Conservation (phyloP, 768 basidiomycete genomes). For the Roridomyces roridus region DNA sequence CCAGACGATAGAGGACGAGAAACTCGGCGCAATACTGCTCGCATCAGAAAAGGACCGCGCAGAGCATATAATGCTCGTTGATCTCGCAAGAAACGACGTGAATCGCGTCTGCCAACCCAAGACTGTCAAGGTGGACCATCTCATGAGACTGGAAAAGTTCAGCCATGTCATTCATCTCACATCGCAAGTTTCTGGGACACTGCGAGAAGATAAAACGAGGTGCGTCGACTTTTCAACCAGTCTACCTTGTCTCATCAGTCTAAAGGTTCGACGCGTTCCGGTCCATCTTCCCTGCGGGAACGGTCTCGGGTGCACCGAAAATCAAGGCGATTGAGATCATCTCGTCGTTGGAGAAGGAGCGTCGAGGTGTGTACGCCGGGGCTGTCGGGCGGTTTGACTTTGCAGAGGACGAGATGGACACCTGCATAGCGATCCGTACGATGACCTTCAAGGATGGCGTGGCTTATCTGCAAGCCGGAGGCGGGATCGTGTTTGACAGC, state of each 20-base stretch:
- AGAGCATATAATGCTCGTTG: conserved; percentile 99
- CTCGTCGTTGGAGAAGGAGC: conserved; percentile 84
- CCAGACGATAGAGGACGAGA: conserved; percentile 78
- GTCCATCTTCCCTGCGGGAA: conserved; percentile 98
- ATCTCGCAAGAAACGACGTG: conserved; percentile 97
- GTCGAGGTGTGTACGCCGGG: conserved; percentile 94
- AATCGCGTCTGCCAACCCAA: conserved; percentile 95
- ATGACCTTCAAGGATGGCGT: conserved; percentile 96
- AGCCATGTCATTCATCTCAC: conserved; percentile 98
- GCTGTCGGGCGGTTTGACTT: conserved; percentile 99
- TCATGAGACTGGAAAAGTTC: conserved; percentile 94
- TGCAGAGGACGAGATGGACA: conserved; percentile 93
- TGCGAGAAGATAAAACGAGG: conserved; percentile 87
- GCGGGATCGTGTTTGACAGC: conserved; percentile 96
- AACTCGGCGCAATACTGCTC: conserved; percentile 73
- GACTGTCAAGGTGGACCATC: conserved; percentile 94
- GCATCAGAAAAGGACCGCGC: conserved; percentile 94
- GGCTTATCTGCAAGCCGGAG: conserved; percentile 94
- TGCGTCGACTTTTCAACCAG: conserved; percentile 35
- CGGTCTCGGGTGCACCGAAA: conserved; percentile 98
- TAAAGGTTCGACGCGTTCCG: conserved; percentile 96
- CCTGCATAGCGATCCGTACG: conserved; percentile 97
- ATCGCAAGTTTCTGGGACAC: conserved; percentile 87
- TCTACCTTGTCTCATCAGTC: conserved; percentile 6
- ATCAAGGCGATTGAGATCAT: conserved; percentile 98